Percentiles rank a stretch among this genome's conserved stretches.
These are phyloP conservation scores for Epichloe bromicola DNA, from an alignment of 2,329 filamentous ascomycete genomes.

Conservation along the genomic window DNA sequence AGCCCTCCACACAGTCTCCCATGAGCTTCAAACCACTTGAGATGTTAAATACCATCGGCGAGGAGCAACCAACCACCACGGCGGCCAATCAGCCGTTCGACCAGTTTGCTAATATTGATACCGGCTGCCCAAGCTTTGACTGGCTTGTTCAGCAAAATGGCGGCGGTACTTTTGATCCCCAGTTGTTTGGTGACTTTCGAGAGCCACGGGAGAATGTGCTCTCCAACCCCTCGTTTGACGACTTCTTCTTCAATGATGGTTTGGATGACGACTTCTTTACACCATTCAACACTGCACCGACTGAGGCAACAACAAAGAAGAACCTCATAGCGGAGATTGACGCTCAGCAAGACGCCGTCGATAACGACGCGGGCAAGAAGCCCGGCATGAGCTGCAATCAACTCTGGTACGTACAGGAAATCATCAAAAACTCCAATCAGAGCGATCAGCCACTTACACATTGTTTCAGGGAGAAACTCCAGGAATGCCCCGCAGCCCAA, in stretches of 20 bases:
- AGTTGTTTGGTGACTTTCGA: conserved; percentile 83
- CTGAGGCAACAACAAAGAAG: conserved; percentile 36
- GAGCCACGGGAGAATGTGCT: conserved; percentile 78
- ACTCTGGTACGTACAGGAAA: conserved; percentile 60
- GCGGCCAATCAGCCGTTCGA: conserved; percentile 21
- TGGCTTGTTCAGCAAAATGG: conserved; percentile 72
- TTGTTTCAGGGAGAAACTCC: conserved; percentile 66
- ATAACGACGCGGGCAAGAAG: conserved; percentile 45
- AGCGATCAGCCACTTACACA: conserved; percentile 25
- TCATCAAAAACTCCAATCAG: too few relatives aligned
- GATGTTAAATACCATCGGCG: conserved; percentile 50
- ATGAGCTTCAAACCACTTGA: conserved; percentile 50
- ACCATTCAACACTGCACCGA: conserved; percentile 58
- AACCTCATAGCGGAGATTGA: conserved; percentile 71
- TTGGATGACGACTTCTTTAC: conserved; percentile 71
- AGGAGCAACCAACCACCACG: conserved; percentile 39
- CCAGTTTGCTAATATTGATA: conserved; percentile 20
- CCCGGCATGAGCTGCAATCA: conserved; percentile 74
- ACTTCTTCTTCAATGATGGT: conserved; percentile 56
- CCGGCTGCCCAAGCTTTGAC: conserved; percentile 48
- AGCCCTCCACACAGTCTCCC: conserved; percentile 61
- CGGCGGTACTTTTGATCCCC: conserved; percentile 78
- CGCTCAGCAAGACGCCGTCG: conserved; percentile 53
- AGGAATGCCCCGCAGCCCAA: conserved; percentile 76
- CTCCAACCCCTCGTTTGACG: conserved; percentile 56